Evolutionary conservation across 2,329 filamentous ascomycete genomes (phyloP), one percentile per base, ranked within the genome.

Genomic region (Rhinocladiella similis): DNA sequence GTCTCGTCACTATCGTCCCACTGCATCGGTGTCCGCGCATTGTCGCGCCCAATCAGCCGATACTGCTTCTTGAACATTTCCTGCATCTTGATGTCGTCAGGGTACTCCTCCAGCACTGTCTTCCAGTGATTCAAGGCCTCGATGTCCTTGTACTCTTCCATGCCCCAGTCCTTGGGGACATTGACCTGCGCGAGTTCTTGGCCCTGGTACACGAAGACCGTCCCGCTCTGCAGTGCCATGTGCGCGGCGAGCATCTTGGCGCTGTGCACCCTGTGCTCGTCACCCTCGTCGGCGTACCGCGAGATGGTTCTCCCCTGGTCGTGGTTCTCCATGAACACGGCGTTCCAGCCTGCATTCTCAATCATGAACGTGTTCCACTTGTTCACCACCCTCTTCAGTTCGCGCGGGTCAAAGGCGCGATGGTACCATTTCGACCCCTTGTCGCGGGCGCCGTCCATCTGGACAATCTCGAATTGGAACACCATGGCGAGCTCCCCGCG

Each of bases 1-100:
- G 47, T 51, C 1, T 74, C 68, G 0, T 73, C 72, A 19, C 54
- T 54, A 0, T 69, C 75, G 53, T 78, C 78, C 87, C 87, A 90
- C 61, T 87, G 84, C 74, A 90, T 83, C 0, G 87, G 87, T 3
- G 83, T 80, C n/a, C 87, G 77, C 7, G 84, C 80, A 66, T 90
- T 83, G 67, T 90, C 86, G 13, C 62, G 47, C 2, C 55, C 62
- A 16, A 56, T 55, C 10, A 50, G 33, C 2, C 53, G 49, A 19
- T 57, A 58, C 14, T 54, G 55, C 7, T 22, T 22, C n/a, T 36
- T 43, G 25, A 51, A 57, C 25, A 41, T 58, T 19, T 35, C 47
- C 46, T 57, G 49, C 35, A 53, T 53, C 25, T 56, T 52, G 33
- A 36, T 35, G 35, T 57, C 56, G n/a, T 57, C 13, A 1, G 56